Conservation (phyloP, 768 basidiomycete genomes). For the Lentinula sp. region DNA sequence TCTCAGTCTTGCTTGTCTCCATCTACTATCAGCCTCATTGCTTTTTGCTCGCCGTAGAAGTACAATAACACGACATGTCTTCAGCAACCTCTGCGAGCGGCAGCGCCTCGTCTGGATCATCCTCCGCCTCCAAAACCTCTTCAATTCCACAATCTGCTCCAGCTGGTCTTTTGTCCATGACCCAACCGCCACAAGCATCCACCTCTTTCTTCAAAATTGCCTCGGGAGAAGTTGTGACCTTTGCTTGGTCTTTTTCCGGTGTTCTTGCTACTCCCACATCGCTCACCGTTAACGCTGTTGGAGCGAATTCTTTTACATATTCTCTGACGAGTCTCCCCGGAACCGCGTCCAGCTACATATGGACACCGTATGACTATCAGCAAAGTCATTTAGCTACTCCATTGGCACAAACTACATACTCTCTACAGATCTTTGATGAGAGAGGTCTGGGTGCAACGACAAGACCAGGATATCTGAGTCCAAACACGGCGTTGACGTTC, state of each 20-base stretch:
- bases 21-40: neutral
- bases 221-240: conserved; percentile 64
- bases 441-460: conserved; percentile 60
- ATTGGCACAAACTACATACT: conserved; percentile 72
- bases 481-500: conserved; percentile 69
- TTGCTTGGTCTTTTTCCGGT: conserved; percentile 86
- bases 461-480: conserved; percentile 57
- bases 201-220: conserved; percentile 91
- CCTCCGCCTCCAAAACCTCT: conserved; percentile 2
- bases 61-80: neutral
- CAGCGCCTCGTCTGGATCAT: neutral
- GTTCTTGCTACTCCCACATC: conserved; percentile 64
- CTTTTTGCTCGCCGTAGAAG: neutral
- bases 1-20: neutral
- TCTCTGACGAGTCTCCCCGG: conserved; percentile 79
- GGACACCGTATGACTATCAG: conserved; percentile 80
- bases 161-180: conserved; percentile 65
- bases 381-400: conserved; percentile 53
- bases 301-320: conserved; percentile 87
- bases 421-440: conserved; percentile 77
- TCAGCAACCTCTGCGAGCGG: neutral
- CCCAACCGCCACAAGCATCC: conserved; percentile 74
- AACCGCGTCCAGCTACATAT: conserved; percentile 63
- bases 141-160: conserved; percentile 46
- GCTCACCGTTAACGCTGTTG: conserved; percentile 77